Base-by-base conservation (phyloP, 192 early-diverging fungal genomes). In the Radiomyces spectabilis region DNA sequence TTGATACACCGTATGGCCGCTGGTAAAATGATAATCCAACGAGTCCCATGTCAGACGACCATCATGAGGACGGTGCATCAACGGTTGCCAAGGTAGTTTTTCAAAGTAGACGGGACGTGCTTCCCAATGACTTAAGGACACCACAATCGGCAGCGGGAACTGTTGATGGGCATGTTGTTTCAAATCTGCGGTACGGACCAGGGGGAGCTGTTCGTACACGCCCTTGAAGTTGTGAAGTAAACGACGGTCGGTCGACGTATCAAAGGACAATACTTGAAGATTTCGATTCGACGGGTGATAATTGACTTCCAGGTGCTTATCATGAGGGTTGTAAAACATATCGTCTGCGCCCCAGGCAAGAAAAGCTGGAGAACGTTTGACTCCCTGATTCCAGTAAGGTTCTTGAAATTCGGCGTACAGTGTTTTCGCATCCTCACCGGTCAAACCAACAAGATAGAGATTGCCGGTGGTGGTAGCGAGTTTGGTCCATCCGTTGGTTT, bases 1-100 rank as follows among this genome's bases (percentile, higher is more conserved):
- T 26, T 71, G 62, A 61, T 89, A 87, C 24, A 89, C 40, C 1
- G 72, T 64, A 54, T 89, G 83, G 48, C 85, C 82, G 53, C 72
- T 77, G 16, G 76, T 82, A 53, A 70, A 83, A 0, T 72, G 64
- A 24, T 82, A 53, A 41, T 87, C 86, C 7, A 84, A 65, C 16
- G 82, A 63, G 44, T 82, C 72, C 35, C 69, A 74, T 7, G 75
- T 55, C 24, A 82, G 77, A 10, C 57, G 42, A 15, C 61, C 68
- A 37, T 71, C 51, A 29, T 71, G 63, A 6, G 63, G 48, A 65
- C 70, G 61, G 24, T 24, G 24, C 7, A 2, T 29, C 22, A 62
- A 22, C 1, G 32, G 51, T 3, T 39, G 63, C 79, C 79, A 81
- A 19, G 71, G 55, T 47, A 78, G 51, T 5, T 22, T 43, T 35